phyloP scores from a whole-genome alignment of 169 alveolate genomes.

The Plasmodium relictum region DNA sequence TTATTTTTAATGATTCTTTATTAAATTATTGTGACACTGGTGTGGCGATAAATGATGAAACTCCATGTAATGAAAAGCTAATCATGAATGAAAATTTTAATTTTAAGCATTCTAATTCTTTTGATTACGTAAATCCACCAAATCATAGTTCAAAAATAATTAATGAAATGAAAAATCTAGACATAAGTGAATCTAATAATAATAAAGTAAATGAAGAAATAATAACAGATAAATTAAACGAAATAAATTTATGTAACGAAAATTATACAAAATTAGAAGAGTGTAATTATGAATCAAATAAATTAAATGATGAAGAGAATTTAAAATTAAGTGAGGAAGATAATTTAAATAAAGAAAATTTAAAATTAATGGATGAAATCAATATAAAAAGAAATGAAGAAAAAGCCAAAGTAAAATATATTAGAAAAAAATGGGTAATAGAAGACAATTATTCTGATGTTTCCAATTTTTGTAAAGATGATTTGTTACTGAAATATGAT shows the following conservation, averaged over 20 bases:
- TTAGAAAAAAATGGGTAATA: slow-evolving; percentile 85
- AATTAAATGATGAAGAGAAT: not conserved
- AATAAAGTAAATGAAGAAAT: not conserved
- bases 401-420: slow-evolving; percentile 46
- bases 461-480: slow-evolving; percentile 51
- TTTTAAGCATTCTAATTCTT: slow-evolving; percentile 14
- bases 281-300: not conserved
- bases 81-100: slow-evolving; percentile 37
- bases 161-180: not conserved
- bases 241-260: not conserved
- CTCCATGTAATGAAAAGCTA: slow-evolving; percentile 14
- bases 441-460: slow-evolving; percentile 80
- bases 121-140: slow-evolving; percentile 70
- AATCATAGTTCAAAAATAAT: not conserved
- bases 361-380: not conserved
- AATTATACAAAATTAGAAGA: not conserved
- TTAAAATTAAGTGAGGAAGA: not conserved
- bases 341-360: not conserved
- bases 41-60: slow-evolving; percentile 39
- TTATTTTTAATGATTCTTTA: slow-evolving; percentile 56
- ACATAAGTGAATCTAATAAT: not conserved
- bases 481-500: slow-evolving; percentile 90
- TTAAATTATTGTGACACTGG: slow-evolving; percentile 69
- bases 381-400: not conserved
- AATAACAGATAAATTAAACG: not conserved